These are phyloP conservation scores for Debaryomycetaceae sp. DNA, from an alignment of 1,139 yeast genomes.

Conservation along the genomic window DNA sequence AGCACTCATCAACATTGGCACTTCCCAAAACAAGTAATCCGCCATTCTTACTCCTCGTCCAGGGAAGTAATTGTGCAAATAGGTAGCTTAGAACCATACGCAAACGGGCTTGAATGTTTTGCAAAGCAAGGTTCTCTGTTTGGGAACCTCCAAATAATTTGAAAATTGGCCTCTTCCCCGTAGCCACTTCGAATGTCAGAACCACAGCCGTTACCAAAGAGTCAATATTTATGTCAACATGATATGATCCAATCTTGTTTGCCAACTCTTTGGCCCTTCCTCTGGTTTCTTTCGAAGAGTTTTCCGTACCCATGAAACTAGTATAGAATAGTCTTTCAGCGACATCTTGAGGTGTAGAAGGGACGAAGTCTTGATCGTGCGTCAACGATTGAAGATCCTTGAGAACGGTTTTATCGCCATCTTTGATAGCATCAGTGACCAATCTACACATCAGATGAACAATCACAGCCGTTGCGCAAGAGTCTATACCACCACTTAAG, in stretches of 20 bases:
- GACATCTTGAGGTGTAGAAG: conserved; percentile 70
- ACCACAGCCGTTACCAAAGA: conserved; percentile 71
- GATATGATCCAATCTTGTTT: conserved; percentile 77
- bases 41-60: conserved; percentile 77
- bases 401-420: conserved; percentile 71
- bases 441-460: conserved; percentile 92
- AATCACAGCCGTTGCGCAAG: conserved; percentile 95
- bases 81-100: conserved; percentile 92
- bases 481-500: conserved; percentile 94
- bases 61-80: conserved; percentile 91
- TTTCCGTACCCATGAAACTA: conserved; percentile 91
- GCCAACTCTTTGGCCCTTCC: conserved; percentile 79
- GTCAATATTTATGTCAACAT: conserved; percentile 90
- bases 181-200: conserved; percentile 76
- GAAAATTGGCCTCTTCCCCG: conserved; percentile 84
- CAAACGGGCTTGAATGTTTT: conserved; percentile 91
- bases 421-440: conserved; percentile 63
- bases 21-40: conserved; percentile 90
- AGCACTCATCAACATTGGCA: conserved; percentile 97
- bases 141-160: conserved; percentile 91
- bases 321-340: conserved; percentile 79
- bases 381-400: conserved; percentile 68
- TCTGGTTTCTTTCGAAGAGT: conserved; percentile 86
- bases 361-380: conserved; percentile 55
- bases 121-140: conserved; percentile 88